Conservation (phyloP, 768 basidiomycete genomes). For the Hericium erinaceus region DNA sequence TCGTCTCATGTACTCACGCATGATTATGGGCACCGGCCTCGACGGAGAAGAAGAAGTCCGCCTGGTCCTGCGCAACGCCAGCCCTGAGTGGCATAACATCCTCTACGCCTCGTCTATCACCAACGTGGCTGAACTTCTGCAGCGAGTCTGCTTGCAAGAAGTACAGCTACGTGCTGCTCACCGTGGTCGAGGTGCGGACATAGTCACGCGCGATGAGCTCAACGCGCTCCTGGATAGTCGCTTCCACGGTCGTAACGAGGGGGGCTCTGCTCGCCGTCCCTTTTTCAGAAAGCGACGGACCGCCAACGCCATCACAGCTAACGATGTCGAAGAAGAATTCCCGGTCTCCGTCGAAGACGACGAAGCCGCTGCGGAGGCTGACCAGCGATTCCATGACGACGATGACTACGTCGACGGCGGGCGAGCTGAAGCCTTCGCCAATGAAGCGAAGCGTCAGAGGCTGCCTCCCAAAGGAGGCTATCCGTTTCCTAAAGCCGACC, state of each 20-base stretch:
- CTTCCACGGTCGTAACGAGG: too few relatives aligned
- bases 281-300: not conserved
- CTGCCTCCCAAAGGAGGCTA: not conserved
- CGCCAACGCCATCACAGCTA: too few relatives aligned
- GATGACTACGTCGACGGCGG: not conserved
- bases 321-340: not conserved
- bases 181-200: not conserved
- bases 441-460: not conserved
- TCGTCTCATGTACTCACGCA: not conserved
- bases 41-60: not conserved
- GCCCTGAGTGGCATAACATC: not conserved
- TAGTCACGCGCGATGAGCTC: not conserved
- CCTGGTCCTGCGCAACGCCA: not conserved
- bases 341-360: not conserved
- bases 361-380: not conserved
- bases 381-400: not conserved
- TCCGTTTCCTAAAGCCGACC: not conserved
- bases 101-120: not conserved
- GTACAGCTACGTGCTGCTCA: not conserved
- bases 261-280: not conserved
- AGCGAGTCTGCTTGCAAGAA: not conserved
- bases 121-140: not conserved
- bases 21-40: not conserved
- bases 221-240: not conserved
- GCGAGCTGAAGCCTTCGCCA: not conserved